A percentile compares a stretch with the other conserved stretches of the same genome.
Conservation (phyloP, 2,329 filamentous ascomycete species). For the Calonectria honghensis region DNA sequence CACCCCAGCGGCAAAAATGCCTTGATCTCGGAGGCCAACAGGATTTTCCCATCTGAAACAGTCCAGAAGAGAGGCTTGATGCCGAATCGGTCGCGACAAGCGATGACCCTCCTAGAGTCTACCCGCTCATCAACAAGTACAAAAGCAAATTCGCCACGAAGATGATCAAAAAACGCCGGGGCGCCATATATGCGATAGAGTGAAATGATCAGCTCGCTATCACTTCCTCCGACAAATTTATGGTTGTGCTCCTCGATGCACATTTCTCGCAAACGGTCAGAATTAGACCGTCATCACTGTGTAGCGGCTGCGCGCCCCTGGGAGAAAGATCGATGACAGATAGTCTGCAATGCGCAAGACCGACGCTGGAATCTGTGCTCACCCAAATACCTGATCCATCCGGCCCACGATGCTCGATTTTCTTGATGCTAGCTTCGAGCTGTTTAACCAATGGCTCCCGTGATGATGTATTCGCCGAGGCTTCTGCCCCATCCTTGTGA, state of each 20-base stretch:
- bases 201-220: constrained; percentile 19
- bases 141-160: constrained; percentile 24
- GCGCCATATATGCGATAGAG: constrained; percentile 4
- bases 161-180: background rate
- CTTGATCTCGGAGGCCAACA: constrained; percentile 22
- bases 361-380: background rate
- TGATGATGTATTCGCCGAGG: background rate
- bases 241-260: constrained; percentile 3
- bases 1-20: constrained; percentile 20
- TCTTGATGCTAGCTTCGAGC: background rate
- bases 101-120: background rate
- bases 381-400: constrained; percentile 25
- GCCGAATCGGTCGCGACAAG: constrained; percentile 16
- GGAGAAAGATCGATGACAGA: constrained; percentile 71
- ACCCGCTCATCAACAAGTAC: constrained; percentile 1
- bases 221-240: constrained; percentile 5
- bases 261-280: constrained; percentile 56
- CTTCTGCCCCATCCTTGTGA: background rate
- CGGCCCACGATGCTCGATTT: constrained; percentile 15
- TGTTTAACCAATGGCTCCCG: background rate
- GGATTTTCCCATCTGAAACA: background rate
- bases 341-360: constrained; percentile 58
- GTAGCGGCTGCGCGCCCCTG: constrained; percentile 68
- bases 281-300: constrained; percentile 62
- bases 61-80: constrained; percentile 20